Evolutionary conservation across 1,139 yeast genomes (phyloP).

Genomic region (Candida sanyaensis): DNA sequence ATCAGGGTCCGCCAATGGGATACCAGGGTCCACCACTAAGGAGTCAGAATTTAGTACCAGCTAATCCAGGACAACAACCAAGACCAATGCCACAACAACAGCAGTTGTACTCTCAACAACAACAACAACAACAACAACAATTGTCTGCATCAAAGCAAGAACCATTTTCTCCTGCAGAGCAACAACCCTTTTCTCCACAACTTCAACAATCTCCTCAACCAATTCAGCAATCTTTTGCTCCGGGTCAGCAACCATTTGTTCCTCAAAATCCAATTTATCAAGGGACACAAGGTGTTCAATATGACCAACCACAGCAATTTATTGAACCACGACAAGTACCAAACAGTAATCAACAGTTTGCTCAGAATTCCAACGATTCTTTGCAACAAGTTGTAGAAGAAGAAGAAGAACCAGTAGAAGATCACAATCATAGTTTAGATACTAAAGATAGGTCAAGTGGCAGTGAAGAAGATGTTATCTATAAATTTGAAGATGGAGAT

Average conservation of each 20-base stretch:
- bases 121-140: slow-evolving; percentile 5
- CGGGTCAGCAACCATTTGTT: slow-evolving; percentile 3
- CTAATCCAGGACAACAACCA: slow-evolving; percentile 9
- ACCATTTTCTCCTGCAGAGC: not conserved
- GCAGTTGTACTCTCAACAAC: slow-evolving; percentile 4
- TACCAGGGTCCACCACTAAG: slow-evolving; percentile 10
- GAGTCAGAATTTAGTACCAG: slow-evolving; percentile 14
- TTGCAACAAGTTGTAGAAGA: slow-evolving; percentile 45
- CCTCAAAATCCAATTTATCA: not conserved
- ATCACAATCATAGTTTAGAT: not conserved
- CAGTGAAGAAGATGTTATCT: slow-evolving; percentile 32
- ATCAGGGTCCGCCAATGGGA: slow-evolving; percentile 8
- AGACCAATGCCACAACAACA: slow-evolving; percentile 7
- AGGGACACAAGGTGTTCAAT: not conserved
- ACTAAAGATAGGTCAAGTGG: slow-evolving; percentile 6
- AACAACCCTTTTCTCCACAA: slow-evolving; percentile 4
- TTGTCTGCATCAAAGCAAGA: too few species aligned
- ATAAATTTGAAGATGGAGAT: slow-evolving; percentile 32
- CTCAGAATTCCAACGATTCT: slow-evolving; percentile 34
- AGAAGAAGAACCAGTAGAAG: slow-evolving; percentile 25
- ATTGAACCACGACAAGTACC: slow-evolving; percentile 1
- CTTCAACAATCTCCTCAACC: not conserved
- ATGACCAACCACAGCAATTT: not conserved
- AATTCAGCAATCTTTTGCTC: slow-evolving; percentile 4
- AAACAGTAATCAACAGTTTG: not conserved